phyloP scores from a whole-genome alignment of 371 early-diverging fungal genomes.

The Mucor saturninus region DNA sequence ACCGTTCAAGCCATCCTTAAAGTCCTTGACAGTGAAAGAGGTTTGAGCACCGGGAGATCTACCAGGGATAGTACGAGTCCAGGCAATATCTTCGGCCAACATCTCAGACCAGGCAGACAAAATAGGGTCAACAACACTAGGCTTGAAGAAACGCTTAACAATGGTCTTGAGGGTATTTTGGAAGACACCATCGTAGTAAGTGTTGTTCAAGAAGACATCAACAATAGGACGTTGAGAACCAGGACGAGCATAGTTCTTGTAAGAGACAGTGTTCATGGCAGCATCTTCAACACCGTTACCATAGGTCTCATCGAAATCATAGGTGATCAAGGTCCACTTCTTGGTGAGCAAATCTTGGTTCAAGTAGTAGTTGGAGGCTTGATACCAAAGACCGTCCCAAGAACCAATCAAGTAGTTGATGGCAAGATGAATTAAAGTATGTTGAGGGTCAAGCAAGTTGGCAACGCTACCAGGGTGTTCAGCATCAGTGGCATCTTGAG shows the following conservation, averaged over 20 bases:
- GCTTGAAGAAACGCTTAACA: constrained; percentile 60
- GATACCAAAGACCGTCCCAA: constrained; percentile 59
- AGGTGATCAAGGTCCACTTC: constrained; percentile 59
- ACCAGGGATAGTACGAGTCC: constrained; percentile 49
- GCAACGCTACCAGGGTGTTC: constrained; percentile 45
- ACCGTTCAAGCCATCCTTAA: constrained; percentile 44
- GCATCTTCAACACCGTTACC: constrained; percentile 45
- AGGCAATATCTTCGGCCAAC: constrained; percentile 58
- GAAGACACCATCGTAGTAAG: constrained; percentile 50
- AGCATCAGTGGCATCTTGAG: constrained; percentile 38
- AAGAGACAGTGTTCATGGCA: constrained; percentile 42
- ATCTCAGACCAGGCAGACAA: constrained; percentile 55
- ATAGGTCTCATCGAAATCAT: constrained; percentile 62
- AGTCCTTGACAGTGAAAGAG: constrained; percentile 46
- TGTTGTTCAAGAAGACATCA: constrained; percentile 44
- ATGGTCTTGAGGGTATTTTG: constrained; percentile 56
- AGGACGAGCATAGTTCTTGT: constrained; percentile 44
- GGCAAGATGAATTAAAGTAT: constrained; percentile 49
- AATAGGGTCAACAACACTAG: constrained; percentile 49
- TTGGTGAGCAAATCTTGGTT: constrained; percentile 48
- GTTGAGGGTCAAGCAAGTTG: constrained; percentile 43
- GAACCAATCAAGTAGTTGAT: constrained; percentile 54
- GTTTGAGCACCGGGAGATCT: constrained; percentile 49
- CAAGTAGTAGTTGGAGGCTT: constrained; percentile 58
- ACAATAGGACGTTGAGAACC: constrained; percentile 42